Evolutionary conservation across 805 yeast species (phyloP), one percentile per base, ranked within the genome.

Genomic region (Schwanniomyces pseudopolymorphus): DNA sequence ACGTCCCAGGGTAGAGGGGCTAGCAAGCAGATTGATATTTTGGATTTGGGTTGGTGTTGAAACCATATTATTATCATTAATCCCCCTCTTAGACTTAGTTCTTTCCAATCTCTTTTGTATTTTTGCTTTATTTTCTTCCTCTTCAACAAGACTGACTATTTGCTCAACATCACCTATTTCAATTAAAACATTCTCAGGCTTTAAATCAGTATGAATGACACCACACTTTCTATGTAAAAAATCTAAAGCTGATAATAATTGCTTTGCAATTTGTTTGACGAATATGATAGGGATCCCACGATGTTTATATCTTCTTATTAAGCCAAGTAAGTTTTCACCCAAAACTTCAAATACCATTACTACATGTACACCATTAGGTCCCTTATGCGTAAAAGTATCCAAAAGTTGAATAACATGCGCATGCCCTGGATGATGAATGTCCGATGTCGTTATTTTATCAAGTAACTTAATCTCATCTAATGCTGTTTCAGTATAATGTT

Each of bases 321-420:
- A 73, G 17, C 96, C 91, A 43, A 94, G 71, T 54, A 94, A 66
- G 61, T 90, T 92, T 65, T 94, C 99, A 17, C 99, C 99, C 51
- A 94, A 72, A 0, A 94, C 96, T 68, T 94, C 99, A 64, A 94
- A 94, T 1, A 92, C 97, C 98, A 94, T 94, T 48, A 94, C 92
- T 9, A 90, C 85, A 67, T 94, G 99, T 2, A 79, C 76, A 1
- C 99, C 99, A 65, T 94, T 89, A 4, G 89, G 90, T 1, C 99
- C 99, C 36, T 72, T 68, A 60, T 92, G 96, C 46, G 83, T 80
- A 63, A 94, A 94, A 48, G 87, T 81, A 65, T 94, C 98, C 47
- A 89, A 67, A 35, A 94, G 71, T 43, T 83, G 84, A 40, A 94
- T 87, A 20, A 92, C 85, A 64, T 87, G 89, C 33, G 78, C 78